Conservation (phyloP, 805 yeast species). For the Sugiyamaella valdiviana region DNA sequence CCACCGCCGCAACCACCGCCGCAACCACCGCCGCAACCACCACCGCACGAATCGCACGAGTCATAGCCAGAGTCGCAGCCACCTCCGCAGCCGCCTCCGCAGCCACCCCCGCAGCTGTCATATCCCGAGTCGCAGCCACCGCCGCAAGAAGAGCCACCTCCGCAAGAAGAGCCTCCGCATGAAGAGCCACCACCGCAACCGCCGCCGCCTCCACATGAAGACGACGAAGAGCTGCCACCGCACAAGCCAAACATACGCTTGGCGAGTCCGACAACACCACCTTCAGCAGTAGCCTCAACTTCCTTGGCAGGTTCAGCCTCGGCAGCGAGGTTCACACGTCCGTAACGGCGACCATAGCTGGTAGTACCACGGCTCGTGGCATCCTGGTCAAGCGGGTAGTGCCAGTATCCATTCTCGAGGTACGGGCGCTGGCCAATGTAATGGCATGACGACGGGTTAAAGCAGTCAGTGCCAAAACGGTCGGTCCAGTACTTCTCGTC, state of each 20-base stretch:
- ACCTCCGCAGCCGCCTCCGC: conserved; percentile 6
- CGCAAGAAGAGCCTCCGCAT: conserved; percentile 1
- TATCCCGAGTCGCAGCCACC: conserved; percentile 3
- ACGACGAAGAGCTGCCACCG: conserved; percentile 2
- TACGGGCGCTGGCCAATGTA: background rate
- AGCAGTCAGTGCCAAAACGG: background rate
- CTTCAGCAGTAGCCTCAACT: background rate
- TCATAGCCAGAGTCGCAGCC: conserved; percentile 1
- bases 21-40: conserved; percentile 5
- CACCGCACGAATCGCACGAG: background rate
- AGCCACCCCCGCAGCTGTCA: conserved; percentile 5
- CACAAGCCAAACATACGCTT: conserved; percentile 9
- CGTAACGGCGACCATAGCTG: background rate
- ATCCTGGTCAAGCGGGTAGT: background rate
- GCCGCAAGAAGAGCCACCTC: conserved; percentile 2
- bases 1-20: background rate
- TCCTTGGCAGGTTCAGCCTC: background rate
- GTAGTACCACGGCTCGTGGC: background rate
- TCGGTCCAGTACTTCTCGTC: background rate
- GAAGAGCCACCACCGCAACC: conserved; percentile 1
- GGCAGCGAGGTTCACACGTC: background rate
- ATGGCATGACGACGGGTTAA: background rate
- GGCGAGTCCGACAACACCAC: background rate
- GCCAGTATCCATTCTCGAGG: conserved; percentile 1
- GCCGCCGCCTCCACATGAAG: conserved; percentile 1